These are phyloP conservation scores for Achlya hypogyna DNA, from an alignment of 352 stramenopile species.

Conservation along the genomic window DNA sequence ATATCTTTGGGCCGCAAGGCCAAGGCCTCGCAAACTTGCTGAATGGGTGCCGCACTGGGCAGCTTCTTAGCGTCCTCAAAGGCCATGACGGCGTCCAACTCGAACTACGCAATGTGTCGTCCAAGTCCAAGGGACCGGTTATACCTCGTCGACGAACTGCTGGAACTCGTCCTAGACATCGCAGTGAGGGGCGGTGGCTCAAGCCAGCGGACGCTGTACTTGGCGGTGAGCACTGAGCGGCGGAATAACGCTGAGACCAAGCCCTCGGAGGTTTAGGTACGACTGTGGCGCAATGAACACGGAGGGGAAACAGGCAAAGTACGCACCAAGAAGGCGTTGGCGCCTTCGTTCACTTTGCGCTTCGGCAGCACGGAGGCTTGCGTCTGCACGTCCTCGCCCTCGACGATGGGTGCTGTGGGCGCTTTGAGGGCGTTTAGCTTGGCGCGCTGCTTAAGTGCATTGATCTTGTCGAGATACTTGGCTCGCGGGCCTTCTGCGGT, in stretches of 20 bases:
- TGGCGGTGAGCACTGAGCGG: neutral
- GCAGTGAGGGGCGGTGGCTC: neutral
- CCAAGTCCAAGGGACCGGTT: no score
- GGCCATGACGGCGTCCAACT: conserved; percentile 17
- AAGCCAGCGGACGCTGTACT: neutral
- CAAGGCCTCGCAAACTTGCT: neutral
- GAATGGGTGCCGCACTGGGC: neutral
- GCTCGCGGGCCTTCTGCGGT: neutral
- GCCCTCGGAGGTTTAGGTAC: conserved; percentile 14
- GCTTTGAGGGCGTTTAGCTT: neutral
- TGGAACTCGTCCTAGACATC: conserved; percentile 6
- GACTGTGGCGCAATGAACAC: neutral
- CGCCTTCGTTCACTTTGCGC: conserved; percentile 19
- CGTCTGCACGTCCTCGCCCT: neutral
- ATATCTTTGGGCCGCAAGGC: conserved; percentile 11
- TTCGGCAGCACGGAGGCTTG: neutral
- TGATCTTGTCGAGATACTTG: conserved; percentile 19
- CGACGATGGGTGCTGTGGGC: neutral
- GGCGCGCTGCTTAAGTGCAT: conserved; percentile 16
- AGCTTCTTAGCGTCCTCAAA: neutral
- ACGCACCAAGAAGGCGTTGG: conserved; percentile 15
- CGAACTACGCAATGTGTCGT: neutral
- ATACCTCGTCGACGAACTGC: conserved; percentile 11
- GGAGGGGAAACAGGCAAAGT: neutral
- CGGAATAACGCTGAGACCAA: conserved; percentile 14